Evolutionary conservation across 768 basidiomycete species (phyloP), one percentile per base, ranked within the genome.

Genomic region (Leccinum sublutescens): DNA sequence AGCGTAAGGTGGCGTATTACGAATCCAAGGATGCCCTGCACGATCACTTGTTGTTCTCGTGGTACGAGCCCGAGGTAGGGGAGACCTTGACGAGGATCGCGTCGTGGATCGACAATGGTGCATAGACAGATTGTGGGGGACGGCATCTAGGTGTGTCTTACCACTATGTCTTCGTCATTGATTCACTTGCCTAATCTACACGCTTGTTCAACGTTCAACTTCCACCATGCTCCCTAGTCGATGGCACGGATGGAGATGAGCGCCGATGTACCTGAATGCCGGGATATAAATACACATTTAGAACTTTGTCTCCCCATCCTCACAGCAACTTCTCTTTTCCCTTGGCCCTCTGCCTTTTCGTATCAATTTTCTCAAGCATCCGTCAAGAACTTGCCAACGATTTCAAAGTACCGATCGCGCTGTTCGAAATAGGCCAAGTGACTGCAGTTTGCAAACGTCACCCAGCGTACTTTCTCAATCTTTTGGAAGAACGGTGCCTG

Each of bases 11-110:
- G 2, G 72, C 68, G 21, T 85, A 81, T 62, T 69, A 80, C 47
- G 83, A 85, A 62, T 78, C 76, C 3, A 73, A 77, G 21, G 85
- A 85, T 67, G 80, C 72, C 9, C 56, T 83, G 14, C 86, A 87
- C 62, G 84, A 85, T 61, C 82, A 80, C 58, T 43, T 86, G 12
- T 66, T 77, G 36, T 80, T 86, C 50, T 49, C 68, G 3, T 82
- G 78, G 78, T 77, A 81, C 62, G 84, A 87, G 57, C 84, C 85
- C 1, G 84, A 86, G 70, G 74, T 81, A 48, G 77, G 74, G 4
- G 68, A 80, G 54, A 80, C 82, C 1, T 66, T 83, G 29, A 72
- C 73, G 60, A 78, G 67, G 23, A 82, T 87, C 43, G 80, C 79
- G 10, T 68, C 75, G 33, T 87, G 85, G 85, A 50, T 71, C 19